Conservation (phyloP, 2,329 filamentous ascomycete genomes). For the Cladosporium sp. region DNA sequence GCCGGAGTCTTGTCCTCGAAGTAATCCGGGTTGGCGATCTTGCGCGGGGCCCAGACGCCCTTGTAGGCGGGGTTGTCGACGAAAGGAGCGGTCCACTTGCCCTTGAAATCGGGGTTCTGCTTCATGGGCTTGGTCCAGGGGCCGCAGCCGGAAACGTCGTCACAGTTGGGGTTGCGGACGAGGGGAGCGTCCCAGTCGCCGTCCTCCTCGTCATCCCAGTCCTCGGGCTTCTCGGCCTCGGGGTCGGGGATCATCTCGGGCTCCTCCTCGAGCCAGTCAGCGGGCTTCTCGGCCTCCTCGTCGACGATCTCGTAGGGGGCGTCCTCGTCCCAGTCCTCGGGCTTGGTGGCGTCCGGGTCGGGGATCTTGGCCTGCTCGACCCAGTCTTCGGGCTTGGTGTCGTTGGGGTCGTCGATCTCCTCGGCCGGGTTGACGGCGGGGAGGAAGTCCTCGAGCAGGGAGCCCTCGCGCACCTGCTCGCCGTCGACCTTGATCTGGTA, state of each 20-base stretch:
- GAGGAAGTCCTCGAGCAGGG: constrained; percentile 87
- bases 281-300: constrained; percentile 83
- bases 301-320: constrained; percentile 95
- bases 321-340: constrained; percentile 98
- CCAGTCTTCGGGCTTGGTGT: constrained; percentile 93
- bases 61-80: constrained; percentile 99
- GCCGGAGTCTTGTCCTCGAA: constrained; percentile 96
- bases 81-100: constrained; percentile 90
- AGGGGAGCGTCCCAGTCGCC: constrained; percentile 93
- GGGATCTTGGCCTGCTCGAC: constrained; percentile 88
- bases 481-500: constrained; percentile 91
- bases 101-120: constrained; percentile 97
- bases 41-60: constrained; percentile 87
- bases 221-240: constrained; percentile 94
- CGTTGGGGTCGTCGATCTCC: constrained; percentile 93
- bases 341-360: constrained; percentile 92
- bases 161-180: constrained; percentile 93
- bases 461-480: constrained; percentile 81
- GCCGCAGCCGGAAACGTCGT: constrained; percentile 88
- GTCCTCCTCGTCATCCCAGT: constrained; percentile 99
- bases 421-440: constrained; percentile 89
- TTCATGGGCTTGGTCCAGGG: constrained; percentile 88
- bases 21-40: constrained; percentile 95
- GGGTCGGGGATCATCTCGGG: constrained; percentile 80
- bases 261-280: constrained; percentile 95